Conservation (phyloP, 2,329 filamentous ascomycete genomes). For the Xylariaceae sp. region DNA sequence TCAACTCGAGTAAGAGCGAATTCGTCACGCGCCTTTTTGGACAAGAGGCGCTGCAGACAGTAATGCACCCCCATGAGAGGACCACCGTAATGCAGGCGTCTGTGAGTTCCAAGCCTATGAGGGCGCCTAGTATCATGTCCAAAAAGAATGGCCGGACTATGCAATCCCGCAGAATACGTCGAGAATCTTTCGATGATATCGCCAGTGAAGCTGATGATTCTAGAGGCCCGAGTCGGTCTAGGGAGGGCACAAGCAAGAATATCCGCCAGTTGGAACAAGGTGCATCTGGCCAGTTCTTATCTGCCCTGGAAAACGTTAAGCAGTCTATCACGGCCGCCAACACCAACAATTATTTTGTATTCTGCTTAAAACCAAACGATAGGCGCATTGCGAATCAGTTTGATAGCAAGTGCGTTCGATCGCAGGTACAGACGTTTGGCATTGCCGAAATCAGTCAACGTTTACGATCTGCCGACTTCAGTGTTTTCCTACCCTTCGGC, state of each 20-base stretch:
- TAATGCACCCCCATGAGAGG: slow-evolving; percentile 88
- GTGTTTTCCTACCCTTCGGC: slow-evolving; percentile 88
- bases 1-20: slow-evolving; percentile 80
- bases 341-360: slow-evolving; percentile 92
- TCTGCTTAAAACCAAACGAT: slow-evolving; percentile 96
- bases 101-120: slow-evolving; percentile 89
- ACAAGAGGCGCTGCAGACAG: slow-evolving; percentile 89
- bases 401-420: slow-evolving; percentile 95
- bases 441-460: slow-evolving; percentile 96
- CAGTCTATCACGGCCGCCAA: slow-evolving; percentile 77
- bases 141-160: slow-evolving; percentile 56
- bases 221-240: slow-evolving; percentile 21
- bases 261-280: slow-evolving; percentile 65
- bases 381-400: slow-evolving; percentile 97
- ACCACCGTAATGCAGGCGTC: slow-evolving; percentile 92
- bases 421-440: slow-evolving; percentile 90
- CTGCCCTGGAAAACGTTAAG: slow-evolving; percentile 83
- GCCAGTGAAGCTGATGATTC: slow-evolving; percentile 49
- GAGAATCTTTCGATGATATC: slow-evolving; percentile 43
- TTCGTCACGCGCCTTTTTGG: slow-evolving; percentile 90
- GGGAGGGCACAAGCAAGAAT: slow-evolving; percentile 36
- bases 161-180: slow-evolving; percentile 36
- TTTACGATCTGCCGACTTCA: slow-evolving; percentile 89
- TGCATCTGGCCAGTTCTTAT: slow-evolving; percentile 86
- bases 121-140: slow-evolving; percentile 88